Percentiles rank a stretch among this genome's conserved stretches.
These are phyloP conservation scores for Nothophytophthora sp. DNA, from an alignment of 352 stramenopile species.

Conservation along the genomic window DNA sequence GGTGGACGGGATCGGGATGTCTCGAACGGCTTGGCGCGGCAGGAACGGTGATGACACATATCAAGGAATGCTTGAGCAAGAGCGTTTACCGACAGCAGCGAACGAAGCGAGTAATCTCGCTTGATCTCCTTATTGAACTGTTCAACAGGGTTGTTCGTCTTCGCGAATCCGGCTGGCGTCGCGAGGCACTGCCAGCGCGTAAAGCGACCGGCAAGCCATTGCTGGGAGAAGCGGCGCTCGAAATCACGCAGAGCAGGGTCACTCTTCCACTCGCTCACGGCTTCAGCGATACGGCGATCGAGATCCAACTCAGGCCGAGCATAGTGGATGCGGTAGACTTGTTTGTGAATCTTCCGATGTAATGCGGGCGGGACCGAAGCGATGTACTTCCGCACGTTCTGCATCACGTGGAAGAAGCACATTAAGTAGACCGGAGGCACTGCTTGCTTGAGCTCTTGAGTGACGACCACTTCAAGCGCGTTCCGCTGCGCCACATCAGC, in stretches of 20 bases:
- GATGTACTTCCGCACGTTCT: conserved; percentile 19
- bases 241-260: neutral
- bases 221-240: neutral
- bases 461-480: too few species aligned
- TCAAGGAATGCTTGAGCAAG: too few species aligned
- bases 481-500: too few species aligned
- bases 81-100: too few species aligned
- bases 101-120: conserved; percentile 13
- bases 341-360: neutral
- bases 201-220: neutral
- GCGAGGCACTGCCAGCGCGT: conserved; percentile 10
- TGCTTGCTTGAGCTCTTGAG: too few species aligned
- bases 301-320: neutral
- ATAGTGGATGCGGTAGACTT: conserved; percentile 21
- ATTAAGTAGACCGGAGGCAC: too few species aligned
- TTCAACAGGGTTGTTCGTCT: conserved; percentile 24
- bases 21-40: too few species aligned
- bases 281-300: neutral
- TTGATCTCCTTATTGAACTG: conserved; percentile 25
- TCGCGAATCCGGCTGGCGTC: conserved; percentile 12
- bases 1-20: too few species aligned
- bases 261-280: too few species aligned
- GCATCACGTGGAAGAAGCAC: conserved; percentile 30
- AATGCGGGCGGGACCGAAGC: neutral
- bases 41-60: too few species aligned